Evolutionary conservation across 1,139 yeast species (phyloP).

Genomic region (Yamadazyma oceani): DNA sequence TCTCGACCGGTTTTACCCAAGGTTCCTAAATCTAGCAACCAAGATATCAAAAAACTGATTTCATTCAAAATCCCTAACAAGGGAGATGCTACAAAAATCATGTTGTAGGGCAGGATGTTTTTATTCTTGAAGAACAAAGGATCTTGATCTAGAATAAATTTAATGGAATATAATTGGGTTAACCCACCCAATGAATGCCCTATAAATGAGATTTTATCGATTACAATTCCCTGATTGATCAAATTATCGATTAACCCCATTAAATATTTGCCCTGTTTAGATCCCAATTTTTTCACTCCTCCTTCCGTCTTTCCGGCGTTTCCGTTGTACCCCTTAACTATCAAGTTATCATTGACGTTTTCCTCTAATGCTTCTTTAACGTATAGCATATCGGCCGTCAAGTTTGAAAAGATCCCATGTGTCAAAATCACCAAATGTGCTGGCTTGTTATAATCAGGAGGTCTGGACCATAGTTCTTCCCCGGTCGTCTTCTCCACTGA

Average conservation of each 20-base stretch:
- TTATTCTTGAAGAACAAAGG: slow-evolving; percentile 60
- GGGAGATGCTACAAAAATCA: slow-evolving; percentile 84
- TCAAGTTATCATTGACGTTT: slow-evolving; percentile 58
- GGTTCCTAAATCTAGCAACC: slow-evolving; percentile 82
- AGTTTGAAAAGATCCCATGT: slow-evolving; percentile 90
- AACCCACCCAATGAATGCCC: slow-evolving; percentile 94
- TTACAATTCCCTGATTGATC: slow-evolving; percentile 27
- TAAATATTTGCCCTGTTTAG: slow-evolving; percentile 70
- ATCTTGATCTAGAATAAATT: slow-evolving; percentile 57
- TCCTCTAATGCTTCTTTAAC: slow-evolving; percentile 75
- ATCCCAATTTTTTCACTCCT: slow-evolving; percentile 83
- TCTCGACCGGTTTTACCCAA: slow-evolving; percentile 94
- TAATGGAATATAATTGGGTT: slow-evolving; percentile 86
- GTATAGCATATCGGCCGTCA: slow-evolving; percentile 85
- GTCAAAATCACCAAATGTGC: slow-evolving; percentile 76
- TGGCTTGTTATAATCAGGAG: slow-evolving; percentile 42
- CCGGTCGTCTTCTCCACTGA: slow-evolving; percentile 56
- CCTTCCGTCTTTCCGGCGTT: slow-evolving; percentile 89
- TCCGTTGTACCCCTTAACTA: slow-evolving; percentile 78
- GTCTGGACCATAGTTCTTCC: slow-evolving; percentile 68
- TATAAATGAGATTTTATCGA: slow-evolving; percentile 73
- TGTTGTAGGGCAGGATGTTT: slow-evolving; percentile 59
- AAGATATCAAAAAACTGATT: slow-evolving; percentile 80
- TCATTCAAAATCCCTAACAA: slow-evolving; percentile 80
- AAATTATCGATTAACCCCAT: slow-evolving; percentile 48